These are phyloP conservation scores for Teratosphaeria pseudoeucalypti DNA, from an alignment of 2,329 filamentous ascomycete genomes.

Conservation along the genomic window DNA sequence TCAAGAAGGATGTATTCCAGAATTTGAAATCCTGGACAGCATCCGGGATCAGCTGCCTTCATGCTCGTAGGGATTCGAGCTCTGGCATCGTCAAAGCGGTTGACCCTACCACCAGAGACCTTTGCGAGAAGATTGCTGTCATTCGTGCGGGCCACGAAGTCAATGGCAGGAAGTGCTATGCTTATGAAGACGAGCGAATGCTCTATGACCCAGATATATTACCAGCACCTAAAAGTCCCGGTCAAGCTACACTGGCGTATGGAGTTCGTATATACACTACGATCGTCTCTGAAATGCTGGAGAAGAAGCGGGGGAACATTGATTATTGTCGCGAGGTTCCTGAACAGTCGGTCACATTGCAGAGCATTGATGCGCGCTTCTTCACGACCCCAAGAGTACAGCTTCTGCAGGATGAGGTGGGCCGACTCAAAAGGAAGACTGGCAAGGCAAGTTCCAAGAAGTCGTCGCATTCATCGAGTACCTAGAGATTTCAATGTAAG, in stretches of 20 bases:
- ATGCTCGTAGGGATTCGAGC: neutral
- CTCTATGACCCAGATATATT: neutral
- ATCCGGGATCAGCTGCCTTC: neutral
- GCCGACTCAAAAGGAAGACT: neutral
- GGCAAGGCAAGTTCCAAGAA: neutral
- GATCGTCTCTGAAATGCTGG: neutral
- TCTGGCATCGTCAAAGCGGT: neutral
- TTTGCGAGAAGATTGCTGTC: neutral
- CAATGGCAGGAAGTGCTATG: neutral
- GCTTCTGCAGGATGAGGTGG: neutral
- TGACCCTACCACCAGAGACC: neutral
- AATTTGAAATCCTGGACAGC: neutral
- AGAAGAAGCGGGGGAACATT: neutral
- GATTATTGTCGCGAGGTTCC: neutral
- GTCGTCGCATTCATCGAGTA: neutral
- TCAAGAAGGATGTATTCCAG: neutral
- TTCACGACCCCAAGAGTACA: neutral
- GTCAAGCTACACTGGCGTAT: neutral
- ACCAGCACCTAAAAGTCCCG: neutral
- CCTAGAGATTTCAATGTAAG: neutral
- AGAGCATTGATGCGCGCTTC: neutral
- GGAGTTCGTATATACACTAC: neutral
- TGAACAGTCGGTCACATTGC: neutral
- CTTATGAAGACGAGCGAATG: neutral
- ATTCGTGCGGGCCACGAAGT: neutral